Base-by-base conservation (phyloP, 305 asterid genomes). In the Solanum hybrid region DNA sequence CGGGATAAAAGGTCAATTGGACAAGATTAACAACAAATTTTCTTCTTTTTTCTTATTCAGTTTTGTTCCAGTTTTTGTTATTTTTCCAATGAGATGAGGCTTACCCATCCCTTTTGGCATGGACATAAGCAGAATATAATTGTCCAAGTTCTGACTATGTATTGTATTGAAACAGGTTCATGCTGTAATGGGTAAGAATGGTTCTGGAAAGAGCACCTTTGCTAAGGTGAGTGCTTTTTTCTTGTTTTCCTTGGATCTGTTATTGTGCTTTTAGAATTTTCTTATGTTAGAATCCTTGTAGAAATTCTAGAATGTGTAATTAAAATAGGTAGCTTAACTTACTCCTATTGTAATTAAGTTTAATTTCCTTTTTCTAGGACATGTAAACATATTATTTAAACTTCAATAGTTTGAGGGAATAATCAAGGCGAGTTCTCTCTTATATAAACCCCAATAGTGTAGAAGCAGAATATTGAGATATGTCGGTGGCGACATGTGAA, bases 201-300 rank as follows among this genome's bases (percentile, higher is more conserved):
- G 99, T 93, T 97, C 98, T 57, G 99, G 99, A 87, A 97, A 97
- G 97, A 96, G 99, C 93, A 97, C 99, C 70, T 96, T 97, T 80
- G 99, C 99, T 6, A 97, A 97, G 99, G 99, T 97, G 73, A 93
- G 97, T 92, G 90, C 89, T 90, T 73, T 51, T 85, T 33, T 85
- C 31, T 29, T 51, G 77, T 33, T 51, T 57, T 85, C 17, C 22
- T 12, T 24, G 17, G 76, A 51, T 51, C 39, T 83, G 38, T 14
- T 83, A 45, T 45, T 45, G 13, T 83, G 38, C 88, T 10, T 83
- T 51, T 83, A 29, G 39, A 27, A 10, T 39, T 27, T 39, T 26
- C 15, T 26, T 51, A 83, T 29, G 78, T 26, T 72, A 72, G 78
- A 72, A 72, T 72, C 78, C 33, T 26, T 72, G 32, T 72, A 72